Conservation (phyloP, 2,329 filamentous ascomycete species). For the Nigrospora sphaerica region DNA sequence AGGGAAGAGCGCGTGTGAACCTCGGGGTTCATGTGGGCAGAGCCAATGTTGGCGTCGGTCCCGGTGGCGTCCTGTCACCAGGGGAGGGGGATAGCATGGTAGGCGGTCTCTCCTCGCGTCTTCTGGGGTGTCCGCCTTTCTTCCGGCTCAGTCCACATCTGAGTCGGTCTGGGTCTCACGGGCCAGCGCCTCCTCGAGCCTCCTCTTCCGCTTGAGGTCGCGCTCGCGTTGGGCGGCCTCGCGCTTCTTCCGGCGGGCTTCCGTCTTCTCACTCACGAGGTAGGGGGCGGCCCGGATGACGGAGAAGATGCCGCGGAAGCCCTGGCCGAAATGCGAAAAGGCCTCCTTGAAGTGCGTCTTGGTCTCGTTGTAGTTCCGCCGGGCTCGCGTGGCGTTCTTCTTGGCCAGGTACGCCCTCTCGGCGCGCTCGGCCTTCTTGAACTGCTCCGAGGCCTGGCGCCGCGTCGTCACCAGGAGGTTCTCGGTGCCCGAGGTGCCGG, state of each 20-base stretch:
- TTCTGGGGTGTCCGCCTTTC: neutral
- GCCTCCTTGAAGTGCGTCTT: slow-evolving; percentile 30
- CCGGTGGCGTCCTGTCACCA: neutral
- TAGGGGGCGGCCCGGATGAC: slow-evolving; percentile 26
- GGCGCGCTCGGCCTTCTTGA: slow-evolving; percentile 29
- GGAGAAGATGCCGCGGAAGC: slow-evolving; percentile 20
- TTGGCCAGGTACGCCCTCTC: slow-evolving; percentile 32
- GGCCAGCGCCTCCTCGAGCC: slow-evolving; percentile 23
- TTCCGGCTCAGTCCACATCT: neutral
- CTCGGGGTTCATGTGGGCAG: too few species aligned
- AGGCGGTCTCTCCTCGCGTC: neutral
- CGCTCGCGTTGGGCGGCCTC: slow-evolving; percentile 22
- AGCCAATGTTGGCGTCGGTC: neutral
- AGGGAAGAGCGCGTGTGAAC: too few species aligned
- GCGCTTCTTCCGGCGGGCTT: slow-evolving; percentile 18
- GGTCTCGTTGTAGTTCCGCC: slow-evolving; percentile 28
- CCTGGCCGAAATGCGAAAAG: slow-evolving; percentile 26
- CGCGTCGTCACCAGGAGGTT: slow-evolving; percentile 30
- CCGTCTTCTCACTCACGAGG: slow-evolving; percentile 28
- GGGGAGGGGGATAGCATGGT: neutral
- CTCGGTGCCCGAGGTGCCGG: slow-evolving; percentile 36
- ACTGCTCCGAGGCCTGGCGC: slow-evolving; percentile 28
- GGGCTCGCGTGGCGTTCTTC: slow-evolving; percentile 32
- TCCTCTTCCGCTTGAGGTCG: slow-evolving; percentile 25
- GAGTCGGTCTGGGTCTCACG: neutral